Evolutionary conservation across 805 yeast genomes (phyloP).

Genomic region (Huiozyma sinensis): DNA sequence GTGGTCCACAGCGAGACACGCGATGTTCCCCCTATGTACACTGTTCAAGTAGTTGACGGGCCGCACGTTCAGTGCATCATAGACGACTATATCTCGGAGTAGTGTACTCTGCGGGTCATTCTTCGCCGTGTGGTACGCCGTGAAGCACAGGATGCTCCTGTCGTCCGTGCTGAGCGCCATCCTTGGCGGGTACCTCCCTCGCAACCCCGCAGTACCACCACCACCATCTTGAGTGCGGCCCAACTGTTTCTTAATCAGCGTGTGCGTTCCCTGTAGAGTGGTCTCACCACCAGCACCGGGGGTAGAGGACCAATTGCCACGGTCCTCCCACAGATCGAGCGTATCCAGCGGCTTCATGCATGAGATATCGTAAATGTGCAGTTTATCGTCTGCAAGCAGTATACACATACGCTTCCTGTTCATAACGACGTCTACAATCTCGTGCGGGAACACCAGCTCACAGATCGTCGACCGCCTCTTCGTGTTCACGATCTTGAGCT

Average conservation of each 20-base stretch:
- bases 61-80: conserved; percentile 61
- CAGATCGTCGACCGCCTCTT: conserved; percentile 66
- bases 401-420: conserved; percentile 78
- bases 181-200: conserved; percentile 11
- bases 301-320: conserved; percentile 11
- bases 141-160: conserved; percentile 24
- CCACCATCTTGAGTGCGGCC: not conserved
- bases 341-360: conserved; percentile 76
- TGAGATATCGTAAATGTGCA: conserved; percentile 80
- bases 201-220: conserved; percentile 3
- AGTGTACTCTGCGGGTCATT: conserved; percentile 37
- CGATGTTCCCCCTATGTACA: conserved; percentile 25
- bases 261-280: not conserved
- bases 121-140: conserved; percentile 16
- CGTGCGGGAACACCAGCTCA: conserved; percentile 76
- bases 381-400: conserved; percentile 59
- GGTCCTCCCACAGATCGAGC: conserved; percentile 34
- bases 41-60: conserved; percentile 45
- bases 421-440: conserved; percentile 59
- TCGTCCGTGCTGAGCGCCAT: conserved; percentile 24
- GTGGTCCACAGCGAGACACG: conserved; percentile 35
- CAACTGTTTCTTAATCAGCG: not conserved
- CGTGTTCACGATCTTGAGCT: conserved; percentile 54
- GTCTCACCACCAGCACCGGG: conserved; percentile 17
- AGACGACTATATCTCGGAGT: conserved; percentile 46